Percentiles rank a stretch among this genome's conserved stretches.
Evolutionary conservation across 2,329 filamentous ascomycete genomes (phyloP).

Genomic region (Tolypocladium cylindrosporum): DNA sequence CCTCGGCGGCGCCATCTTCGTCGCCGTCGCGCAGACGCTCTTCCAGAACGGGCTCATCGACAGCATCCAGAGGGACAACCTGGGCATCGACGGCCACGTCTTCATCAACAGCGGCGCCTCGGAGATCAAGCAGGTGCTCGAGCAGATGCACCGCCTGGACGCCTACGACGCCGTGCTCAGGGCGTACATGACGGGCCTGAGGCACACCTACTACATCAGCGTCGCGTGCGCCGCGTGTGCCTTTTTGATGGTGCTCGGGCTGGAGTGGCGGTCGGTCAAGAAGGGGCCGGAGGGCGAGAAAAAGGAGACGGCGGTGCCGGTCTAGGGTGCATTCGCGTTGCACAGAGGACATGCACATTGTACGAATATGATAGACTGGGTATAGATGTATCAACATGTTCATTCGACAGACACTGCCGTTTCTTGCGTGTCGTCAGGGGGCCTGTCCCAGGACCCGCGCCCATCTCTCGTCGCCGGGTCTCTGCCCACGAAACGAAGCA

Average conservation of each 20-base stretch:
- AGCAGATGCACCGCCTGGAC: conserved; percentile 27
- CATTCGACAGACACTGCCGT: not conserved
- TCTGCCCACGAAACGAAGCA: conserved; percentile 54
- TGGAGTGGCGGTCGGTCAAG: conserved; percentile 47
- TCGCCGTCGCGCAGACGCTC: conserved; percentile 55
- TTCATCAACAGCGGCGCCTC: conserved; percentile 45
- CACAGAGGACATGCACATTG: not conserved
- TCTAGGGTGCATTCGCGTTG: not conserved
- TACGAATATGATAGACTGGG: not conserved
- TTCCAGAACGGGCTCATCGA: conserved; percentile 55
- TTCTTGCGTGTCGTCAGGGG: conserved; percentile 30
- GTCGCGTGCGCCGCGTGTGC: conserved; percentile 35
- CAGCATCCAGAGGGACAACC: conserved; percentile 33
- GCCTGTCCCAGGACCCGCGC: conserved; percentile 25
- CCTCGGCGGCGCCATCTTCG: conserved; percentile 55
- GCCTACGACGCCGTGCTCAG: conserved; percentile 31
- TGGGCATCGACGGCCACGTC: conserved; percentile 33
- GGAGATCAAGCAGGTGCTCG: conserved; percentile 35
- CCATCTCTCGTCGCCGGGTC: conserved; percentile 11
- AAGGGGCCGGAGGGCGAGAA: conserved; percentile 21
- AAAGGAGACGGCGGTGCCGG: conserved; percentile 14
- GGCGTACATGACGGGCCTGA: conserved; percentile 39
- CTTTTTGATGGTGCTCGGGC: conserved; percentile 30
- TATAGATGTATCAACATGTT: not conserved
- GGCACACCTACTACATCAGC: conserved; percentile 41